Evolutionary conservation across 805 yeast genomes (phyloP).

Genomic region (Yamadazyma laniorum): DNA sequence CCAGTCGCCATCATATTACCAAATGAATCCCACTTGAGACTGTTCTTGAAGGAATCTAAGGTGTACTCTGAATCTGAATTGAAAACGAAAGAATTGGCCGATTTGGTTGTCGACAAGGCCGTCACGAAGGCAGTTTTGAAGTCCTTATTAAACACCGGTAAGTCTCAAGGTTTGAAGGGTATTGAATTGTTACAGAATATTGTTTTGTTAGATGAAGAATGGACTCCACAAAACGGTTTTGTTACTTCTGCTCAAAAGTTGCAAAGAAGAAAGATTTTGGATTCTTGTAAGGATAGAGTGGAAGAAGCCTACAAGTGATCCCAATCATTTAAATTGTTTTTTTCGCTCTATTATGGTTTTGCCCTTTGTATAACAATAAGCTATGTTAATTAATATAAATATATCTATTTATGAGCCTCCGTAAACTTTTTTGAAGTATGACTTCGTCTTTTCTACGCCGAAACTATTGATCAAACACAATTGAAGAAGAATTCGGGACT

Average conservation of each 20-base stretch:
- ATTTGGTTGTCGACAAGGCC: constrained; percentile 55
- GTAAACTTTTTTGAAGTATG: constrained; percentile 36
- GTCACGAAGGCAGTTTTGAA: constrained; percentile 54
- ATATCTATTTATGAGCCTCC: constrained; percentile 2
- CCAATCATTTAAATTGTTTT: constrained; percentile 1
- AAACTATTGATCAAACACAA: constrained; percentile 48
- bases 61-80: constrained; percentile 47
- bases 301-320: constrained; percentile 52
- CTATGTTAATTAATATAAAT: background rate
- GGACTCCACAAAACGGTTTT: constrained; percentile 96
- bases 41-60: constrained; percentile 50
- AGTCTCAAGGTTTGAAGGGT: constrained; percentile 74
- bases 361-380: constrained; percentile 1
- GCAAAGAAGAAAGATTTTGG: constrained; percentile 86
- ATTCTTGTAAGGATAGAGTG: constrained; percentile 63
- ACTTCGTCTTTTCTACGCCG: constrained; percentile 38
- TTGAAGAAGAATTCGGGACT: constrained; percentile 57
- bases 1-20: constrained; percentile 92
- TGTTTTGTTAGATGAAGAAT: constrained; percentile 81
- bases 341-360: constrained; percentile 1
- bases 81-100: constrained; percentile 44
- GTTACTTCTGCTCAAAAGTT: constrained; percentile 95
- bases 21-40: constrained; percentile 61
- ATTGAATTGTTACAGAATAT: constrained; percentile 82
- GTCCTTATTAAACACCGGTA: constrained; percentile 70